Evolutionary conservation across 495 filamentous ascomycete genomes (phyloP).

Genomic region (Penicillium paxilli): DNA sequence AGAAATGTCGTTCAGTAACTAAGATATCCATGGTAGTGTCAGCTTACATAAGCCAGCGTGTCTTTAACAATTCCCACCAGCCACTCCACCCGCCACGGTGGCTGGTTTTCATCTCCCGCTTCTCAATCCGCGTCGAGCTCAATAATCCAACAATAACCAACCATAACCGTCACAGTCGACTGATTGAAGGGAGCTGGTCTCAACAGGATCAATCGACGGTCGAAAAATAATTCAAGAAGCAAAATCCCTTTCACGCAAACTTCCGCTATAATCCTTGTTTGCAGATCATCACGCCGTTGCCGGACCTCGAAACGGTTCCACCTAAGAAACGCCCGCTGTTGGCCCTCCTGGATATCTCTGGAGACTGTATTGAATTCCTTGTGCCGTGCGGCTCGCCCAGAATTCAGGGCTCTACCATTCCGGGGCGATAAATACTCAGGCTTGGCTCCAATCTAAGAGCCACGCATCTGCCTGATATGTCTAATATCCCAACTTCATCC

Average conservation of each 20-base stretch:
- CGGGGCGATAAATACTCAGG: not conserved
- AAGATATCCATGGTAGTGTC: too few relatives aligned
- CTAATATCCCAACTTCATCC: not conserved
- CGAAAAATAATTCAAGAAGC: not conserved
- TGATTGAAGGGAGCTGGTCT: not conserved
- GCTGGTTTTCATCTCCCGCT: slow-evolving; percentile 14
- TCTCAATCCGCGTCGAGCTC: slow-evolving; percentile 1
- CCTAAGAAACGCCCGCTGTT: too few relatives aligned
- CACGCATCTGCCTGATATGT: not conserved
- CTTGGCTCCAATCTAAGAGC: not conserved
- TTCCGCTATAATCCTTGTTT: too few relatives aligned
- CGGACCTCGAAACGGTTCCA: too few relatives aligned
- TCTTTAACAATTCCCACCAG: not conserved
- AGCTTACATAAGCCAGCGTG: not conserved
- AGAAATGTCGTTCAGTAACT: too few relatives aligned
- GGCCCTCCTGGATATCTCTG: too few relatives aligned
- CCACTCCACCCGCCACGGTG: slow-evolving; percentile 11
- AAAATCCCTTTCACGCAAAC: not conserved
- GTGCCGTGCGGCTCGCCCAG: too few relatives aligned
- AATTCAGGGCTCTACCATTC: too few relatives aligned
- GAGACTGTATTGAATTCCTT: too few relatives aligned
- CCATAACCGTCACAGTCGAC: not conserved
- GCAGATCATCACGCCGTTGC: too few relatives aligned
- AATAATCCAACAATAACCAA: not conserved
- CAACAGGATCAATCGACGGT: too few relatives aligned